These are phyloP conservation scores for Nicotiana obtusifolia DNA, from an alignment of 257 asterid species.

Conservation along the genomic window DNA sequence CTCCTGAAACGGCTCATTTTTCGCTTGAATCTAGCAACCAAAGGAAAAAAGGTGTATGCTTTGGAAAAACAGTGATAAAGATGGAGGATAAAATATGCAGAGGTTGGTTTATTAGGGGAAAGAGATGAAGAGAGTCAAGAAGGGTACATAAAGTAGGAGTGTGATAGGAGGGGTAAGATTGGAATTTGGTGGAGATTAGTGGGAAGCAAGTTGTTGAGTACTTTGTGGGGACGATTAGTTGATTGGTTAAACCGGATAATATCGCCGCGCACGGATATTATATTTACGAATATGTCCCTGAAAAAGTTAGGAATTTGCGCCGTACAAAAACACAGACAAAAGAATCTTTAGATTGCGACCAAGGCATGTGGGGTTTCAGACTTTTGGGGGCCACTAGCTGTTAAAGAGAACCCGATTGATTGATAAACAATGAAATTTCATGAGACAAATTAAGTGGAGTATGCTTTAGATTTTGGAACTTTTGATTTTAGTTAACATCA, in stretches of 20 bases:
- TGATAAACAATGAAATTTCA: background rate
- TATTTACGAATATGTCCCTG: background rate
- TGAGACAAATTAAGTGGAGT: background rate
- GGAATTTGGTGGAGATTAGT: background rate
- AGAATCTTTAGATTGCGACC: background rate
- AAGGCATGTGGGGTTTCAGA: conserved; percentile 6
- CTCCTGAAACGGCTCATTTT: conserved; percentile 56
- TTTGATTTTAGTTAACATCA: background rate
- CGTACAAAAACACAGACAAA: conserved; percentile 1
- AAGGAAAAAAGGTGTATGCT: background rate
- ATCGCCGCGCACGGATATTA: background rate
- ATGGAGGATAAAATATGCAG: background rate
- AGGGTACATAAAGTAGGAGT: background rate
- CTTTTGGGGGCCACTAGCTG: background rate
- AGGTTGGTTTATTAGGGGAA: background rate
- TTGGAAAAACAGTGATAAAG: background rate
- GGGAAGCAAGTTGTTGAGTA: background rate
- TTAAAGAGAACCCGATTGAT: background rate
- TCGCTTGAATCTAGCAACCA: conserved; percentile 7
- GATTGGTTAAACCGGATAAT: background rate
- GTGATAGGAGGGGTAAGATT: background rate
- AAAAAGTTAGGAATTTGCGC: background rate
- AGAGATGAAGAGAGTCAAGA: background rate
- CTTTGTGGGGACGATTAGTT: background rate
- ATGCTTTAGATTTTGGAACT: background rate